Evolutionary conservation across 2,329 filamentous ascomycete species (phyloP).

Genomic region (Alternaria alternata): DNA sequence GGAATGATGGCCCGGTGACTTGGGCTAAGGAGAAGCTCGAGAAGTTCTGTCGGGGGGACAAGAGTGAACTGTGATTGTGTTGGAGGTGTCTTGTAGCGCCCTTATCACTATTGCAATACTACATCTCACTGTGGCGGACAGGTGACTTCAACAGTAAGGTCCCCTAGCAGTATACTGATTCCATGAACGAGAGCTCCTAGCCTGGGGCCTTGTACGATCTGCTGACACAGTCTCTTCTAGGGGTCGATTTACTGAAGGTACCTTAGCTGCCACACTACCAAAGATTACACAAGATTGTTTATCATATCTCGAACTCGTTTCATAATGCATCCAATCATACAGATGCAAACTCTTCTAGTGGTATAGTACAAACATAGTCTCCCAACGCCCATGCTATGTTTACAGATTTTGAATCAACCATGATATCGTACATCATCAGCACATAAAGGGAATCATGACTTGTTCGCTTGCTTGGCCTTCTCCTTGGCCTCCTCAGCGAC

Average conservation of each 20-base stretch:
- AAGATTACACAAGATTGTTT: background rate
- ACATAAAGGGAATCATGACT: constrained; percentile 1
- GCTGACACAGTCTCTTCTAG: too few species aligned
- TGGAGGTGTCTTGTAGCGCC: rapidly evolving
- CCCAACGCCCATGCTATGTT: constrained; percentile 13
- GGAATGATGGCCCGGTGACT: constrained; percentile 34
- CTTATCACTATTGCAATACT: too few species aligned
- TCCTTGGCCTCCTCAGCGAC: constrained; percentile 27
- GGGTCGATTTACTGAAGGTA: background rate
- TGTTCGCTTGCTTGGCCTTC: constrained; percentile 10
- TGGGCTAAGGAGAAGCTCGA: constrained; percentile 34
- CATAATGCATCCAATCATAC: constrained; percentile 12
- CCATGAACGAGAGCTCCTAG: too few species aligned
- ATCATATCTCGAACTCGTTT: constrained; percentile 1
- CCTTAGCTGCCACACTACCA: background rate
- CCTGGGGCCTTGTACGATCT: too few species aligned
- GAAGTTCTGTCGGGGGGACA: background rate
- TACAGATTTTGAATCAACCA: constrained; percentile 2
- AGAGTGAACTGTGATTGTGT: constrained; percentile 8
- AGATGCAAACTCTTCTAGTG: constrained; percentile 10
- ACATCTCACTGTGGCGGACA: too few species aligned
- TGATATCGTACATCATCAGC: constrained; percentile 13
- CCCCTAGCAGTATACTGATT: too few species aligned
- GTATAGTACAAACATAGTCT: constrained; percentile 11
- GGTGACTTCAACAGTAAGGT: too few species aligned